Conservation (phyloP, 2,329 filamentous ascomycete species). For the Thielaviopsis euricoi region DNA sequence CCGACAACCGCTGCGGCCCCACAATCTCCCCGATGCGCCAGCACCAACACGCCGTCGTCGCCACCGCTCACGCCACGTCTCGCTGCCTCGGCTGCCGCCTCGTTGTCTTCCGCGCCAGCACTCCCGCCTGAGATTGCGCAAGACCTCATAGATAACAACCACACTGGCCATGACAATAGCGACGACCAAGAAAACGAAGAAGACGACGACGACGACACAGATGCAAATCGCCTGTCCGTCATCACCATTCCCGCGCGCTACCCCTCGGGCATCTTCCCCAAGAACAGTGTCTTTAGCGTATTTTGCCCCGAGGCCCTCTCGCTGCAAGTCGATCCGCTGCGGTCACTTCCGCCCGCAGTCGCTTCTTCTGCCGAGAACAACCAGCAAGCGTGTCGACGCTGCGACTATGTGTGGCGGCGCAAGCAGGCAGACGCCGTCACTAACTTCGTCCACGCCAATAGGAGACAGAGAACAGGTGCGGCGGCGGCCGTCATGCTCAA, state of each 20-base stretch:
- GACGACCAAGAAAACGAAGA: neutral
- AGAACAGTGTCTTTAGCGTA: slow-evolving; percentile 24
- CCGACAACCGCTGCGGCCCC: slow-evolving; percentile 14
- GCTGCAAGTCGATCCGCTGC: slow-evolving; percentile 22
- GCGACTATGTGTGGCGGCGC: neutral
- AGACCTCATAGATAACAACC: too few species aligned
- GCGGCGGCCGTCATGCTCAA: slow-evolving; percentile 16
- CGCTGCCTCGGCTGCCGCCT: neutral
- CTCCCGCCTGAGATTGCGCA: too few species aligned
- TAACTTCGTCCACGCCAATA: neutral
- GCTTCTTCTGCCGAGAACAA: slow-evolving; percentile 14
- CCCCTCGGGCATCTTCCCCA: slow-evolving; percentile 15
- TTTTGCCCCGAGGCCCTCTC: slow-evolving; percentile 25
- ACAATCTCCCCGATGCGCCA: slow-evolving; percentile 15
- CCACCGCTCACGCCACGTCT: slow-evolving; percentile 19
- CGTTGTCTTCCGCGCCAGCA: neutral
- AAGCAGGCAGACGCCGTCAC: neutral
- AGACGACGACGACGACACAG: neutral
- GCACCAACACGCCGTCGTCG: slow-evolving; percentile 18
- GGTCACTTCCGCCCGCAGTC: slow-evolving; percentile 16
- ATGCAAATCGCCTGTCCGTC: neutral
- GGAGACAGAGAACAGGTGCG: slow-evolving; percentile 6
- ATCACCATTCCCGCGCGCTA: neutral
- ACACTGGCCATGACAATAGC: too few species aligned
- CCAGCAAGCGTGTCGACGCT: neutral